These are phyloP conservation scores for Podochytrium sp. DNA, from an alignment of 192 early-diverging fungal species.

Conservation along the genomic window DNA sequence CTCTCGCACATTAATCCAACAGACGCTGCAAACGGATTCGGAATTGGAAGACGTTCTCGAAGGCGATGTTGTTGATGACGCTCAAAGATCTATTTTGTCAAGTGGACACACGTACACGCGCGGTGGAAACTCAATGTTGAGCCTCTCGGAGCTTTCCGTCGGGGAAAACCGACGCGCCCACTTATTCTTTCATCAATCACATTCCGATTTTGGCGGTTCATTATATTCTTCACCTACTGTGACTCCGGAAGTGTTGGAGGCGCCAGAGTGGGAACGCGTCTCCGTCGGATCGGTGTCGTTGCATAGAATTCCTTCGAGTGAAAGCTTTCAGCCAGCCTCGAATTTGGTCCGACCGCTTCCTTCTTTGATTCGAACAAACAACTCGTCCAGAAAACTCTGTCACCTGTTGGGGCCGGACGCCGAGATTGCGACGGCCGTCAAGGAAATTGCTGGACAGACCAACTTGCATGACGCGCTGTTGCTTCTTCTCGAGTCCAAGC, in stretches of 20 bases:
- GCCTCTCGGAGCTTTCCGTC: too few relatives aligned
- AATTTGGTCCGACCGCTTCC: not conserved
- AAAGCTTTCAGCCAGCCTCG: not conserved
- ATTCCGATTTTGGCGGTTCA: too few relatives aligned
- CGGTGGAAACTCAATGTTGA: too few relatives aligned
- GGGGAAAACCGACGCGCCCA: too few relatives aligned
- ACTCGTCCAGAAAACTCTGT: constrained; percentile 5
- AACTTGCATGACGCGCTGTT: constrained; percentile 9
- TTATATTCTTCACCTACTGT: too few relatives aligned
- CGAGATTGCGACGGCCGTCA: constrained; percentile 14
- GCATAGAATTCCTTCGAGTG: not conserved
- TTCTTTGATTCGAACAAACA: not conserved
- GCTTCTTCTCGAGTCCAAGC: constrained; percentile 16
- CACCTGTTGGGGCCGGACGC: constrained; percentile 18
- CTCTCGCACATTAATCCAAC: not conserved
- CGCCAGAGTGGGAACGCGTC: not conserved
- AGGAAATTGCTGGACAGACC: constrained; percentile 18
- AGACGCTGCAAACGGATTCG: too few relatives aligned
- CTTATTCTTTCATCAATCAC: too few relatives aligned
- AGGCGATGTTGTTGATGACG: too few relatives aligned
- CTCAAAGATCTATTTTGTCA: too few relatives aligned
- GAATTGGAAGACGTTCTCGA: too few relatives aligned
- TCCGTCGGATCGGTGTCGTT: not conserved
- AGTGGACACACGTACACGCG: too few relatives aligned
- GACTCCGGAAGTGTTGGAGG: too few relatives aligned